These are phyloP conservation scores for Solanum boliviense DNA, from an alignment of 257 asterid genomes.

Conservation along the genomic window DNA sequence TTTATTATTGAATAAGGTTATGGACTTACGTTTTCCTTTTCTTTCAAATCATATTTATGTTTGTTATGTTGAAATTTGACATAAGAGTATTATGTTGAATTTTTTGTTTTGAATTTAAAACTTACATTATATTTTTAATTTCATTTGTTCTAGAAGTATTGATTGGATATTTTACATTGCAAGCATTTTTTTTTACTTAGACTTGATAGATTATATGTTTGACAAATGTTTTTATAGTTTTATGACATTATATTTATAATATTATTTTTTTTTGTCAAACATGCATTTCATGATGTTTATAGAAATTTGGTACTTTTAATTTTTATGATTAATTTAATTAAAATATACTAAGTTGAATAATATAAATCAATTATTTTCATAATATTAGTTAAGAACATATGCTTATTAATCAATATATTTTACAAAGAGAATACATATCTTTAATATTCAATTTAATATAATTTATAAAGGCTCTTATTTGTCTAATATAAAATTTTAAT, in stretches of 20 bases:
- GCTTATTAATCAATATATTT: not conserved
- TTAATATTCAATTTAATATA: no score
- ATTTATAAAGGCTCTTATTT: no score
- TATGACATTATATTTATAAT: no score
- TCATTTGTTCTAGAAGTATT: not conserved
- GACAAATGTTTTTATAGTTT: no score
- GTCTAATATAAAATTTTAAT: not conserved
- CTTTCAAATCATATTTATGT: not conserved
- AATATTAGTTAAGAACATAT: not conserved
- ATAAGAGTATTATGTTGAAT: no score
- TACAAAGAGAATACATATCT: not conserved
- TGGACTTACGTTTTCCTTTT: not conserved
- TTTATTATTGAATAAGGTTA: not conserved
- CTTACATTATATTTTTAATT: no score
- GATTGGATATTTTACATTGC: not conserved
- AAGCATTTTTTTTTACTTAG: no score
- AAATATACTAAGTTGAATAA: no score
- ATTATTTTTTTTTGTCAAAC: not conserved
- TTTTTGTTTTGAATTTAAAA: no score
- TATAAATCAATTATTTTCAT: no score
- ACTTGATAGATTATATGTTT: not conserved
- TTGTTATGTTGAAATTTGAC: not conserved
- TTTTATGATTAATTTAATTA: no score
- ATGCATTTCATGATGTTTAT: not conserved
- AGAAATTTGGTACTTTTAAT: not conserved